These are phyloP conservation scores for Acacia melanoxylon DNA, from an alignment of 306 rosid species.

Conservation along the genomic window DNA sequence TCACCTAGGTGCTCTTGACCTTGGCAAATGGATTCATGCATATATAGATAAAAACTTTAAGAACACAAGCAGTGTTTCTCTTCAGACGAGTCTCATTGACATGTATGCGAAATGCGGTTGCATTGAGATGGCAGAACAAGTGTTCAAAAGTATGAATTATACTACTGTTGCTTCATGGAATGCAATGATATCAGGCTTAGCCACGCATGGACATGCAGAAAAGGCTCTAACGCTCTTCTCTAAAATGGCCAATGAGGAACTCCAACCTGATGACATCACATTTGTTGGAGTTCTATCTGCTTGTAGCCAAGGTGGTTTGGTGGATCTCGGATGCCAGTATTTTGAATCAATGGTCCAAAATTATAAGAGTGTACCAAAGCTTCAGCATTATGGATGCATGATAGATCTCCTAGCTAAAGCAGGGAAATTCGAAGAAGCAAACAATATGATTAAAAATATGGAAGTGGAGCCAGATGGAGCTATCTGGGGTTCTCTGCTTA, in stretches of 20 bases:
- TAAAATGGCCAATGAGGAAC: conserved; percentile 48
- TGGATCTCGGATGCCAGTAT: conserved; percentile 59
- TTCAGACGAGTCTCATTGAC: conserved; percentile 70
- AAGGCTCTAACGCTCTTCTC: conserved; percentile 57
- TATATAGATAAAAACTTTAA: conserved; percentile 58
- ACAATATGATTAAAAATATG: conserved; percentile 58
- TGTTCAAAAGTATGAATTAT: conserved; percentile 53
- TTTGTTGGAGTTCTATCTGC: conserved; percentile 85
- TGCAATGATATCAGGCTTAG: conserved; percentile 81
- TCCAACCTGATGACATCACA: conserved; percentile 73
- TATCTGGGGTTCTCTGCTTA: conserved; percentile 87
- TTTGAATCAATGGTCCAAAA: conserved; percentile 58
- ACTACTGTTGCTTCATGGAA: conserved; percentile 76
- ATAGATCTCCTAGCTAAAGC: conserved; percentile 71
- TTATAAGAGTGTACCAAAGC: conserved; percentile 55
- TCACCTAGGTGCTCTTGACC: conserved; percentile 78
- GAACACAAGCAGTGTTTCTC: conserved; percentile 45
- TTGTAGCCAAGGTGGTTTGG: conserved; percentile 71
- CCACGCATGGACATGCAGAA: conserved; percentile 68
- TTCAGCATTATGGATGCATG: conserved; percentile 85
- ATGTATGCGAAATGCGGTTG: conserved; percentile 89
- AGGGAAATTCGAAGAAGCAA: conserved; percentile 77
- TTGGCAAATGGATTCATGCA: conserved; percentile 91
- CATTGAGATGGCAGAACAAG: conserved; percentile 63
- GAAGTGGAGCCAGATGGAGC: conserved; percentile 83